Evolutionary conservation across 1,284 basidiomycete species (phyloP), one percentile per base, ranked within the genome.

Genomic region (Trichosporon ovoides): DNA sequence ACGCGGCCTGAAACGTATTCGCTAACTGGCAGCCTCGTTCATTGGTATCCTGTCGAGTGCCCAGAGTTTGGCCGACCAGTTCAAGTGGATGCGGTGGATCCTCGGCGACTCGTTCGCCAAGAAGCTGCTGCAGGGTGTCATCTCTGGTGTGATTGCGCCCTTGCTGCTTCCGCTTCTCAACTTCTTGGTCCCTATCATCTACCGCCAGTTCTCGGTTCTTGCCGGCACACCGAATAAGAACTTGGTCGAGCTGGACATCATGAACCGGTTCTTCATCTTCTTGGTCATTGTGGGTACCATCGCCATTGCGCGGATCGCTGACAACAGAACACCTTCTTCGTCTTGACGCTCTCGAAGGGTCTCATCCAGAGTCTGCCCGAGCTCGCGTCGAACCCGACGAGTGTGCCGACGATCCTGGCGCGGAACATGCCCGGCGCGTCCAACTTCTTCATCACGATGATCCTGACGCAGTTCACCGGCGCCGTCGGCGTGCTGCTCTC

Each of bases 401-500:
- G 58, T 66, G 83, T 67, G 68, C 83, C 77, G 34, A 82, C 65
- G 1, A 77, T 78, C 3, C 78, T 88, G 20, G 84, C 85, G 0
- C 71, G 74, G 13, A 81, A 86, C 58, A 81, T 91, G 38, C 87
- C 88, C 3, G 79, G 80, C 14, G 87, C 87, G 0, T 87, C 86
- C 13, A 85, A 84, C 14, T 91, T 90, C 81, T 91, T 90, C 81
- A 79, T 91, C 60, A 88, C 87, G 11, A 87, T 86, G 71, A 83
- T 86, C 68, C 75, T 85, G 80, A 70, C 62, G 1, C 74, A 76
- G 63, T 76, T 78, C 38, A 74, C 78, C 3, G 79, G 71, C 20
- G 74, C 61, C 40, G 69, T 64, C 65, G 78, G 58, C 66, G 74
- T 64, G 6, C 62, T 91, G 37, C 78, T 86, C 11, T 87, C 88